Conservation (phyloP, 2,329 filamentous ascomycete species). For the Pseudogymnoascus sp. region DNA sequence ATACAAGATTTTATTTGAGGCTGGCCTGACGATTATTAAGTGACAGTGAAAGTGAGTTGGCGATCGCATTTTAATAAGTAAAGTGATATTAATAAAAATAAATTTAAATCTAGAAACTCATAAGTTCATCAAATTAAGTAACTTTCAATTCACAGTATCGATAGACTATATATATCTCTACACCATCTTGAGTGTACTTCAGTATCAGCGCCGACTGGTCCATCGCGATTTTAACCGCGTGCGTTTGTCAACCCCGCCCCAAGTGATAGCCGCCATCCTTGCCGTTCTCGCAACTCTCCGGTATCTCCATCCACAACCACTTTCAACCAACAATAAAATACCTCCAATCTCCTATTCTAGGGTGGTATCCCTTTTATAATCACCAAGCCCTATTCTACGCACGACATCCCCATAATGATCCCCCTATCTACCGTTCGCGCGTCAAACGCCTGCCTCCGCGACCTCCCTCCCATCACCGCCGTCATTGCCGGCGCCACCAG, state of each 20-base stretch:
- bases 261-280: neutral
- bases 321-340: neutral
- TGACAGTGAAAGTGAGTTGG: neutral
- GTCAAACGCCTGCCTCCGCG: slow-evolving; percentile 12
- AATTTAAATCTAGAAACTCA: no score
- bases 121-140: neutral
- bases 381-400: neutral
- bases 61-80: no score
- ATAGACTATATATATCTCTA: neutral
- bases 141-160: neutral
- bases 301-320: neutral
- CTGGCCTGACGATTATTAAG: neutral
- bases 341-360: neutral
- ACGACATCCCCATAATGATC: neutral
- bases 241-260: neutral
- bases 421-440: slow-evolving; percentile 8
- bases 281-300: neutral
- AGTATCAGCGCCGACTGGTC: neutral
- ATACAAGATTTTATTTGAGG: neutral
- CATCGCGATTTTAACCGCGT: neutral
- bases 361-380: neutral
- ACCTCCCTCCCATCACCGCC: slow-evolving; percentile 6
- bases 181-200: neutral
- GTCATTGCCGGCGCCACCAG: slow-evolving; percentile 12
- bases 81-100: no score